phyloP scores from a whole-genome alignment of 1,284 basidiomycete species.

The Cryptococcus depauperatus region DNA sequence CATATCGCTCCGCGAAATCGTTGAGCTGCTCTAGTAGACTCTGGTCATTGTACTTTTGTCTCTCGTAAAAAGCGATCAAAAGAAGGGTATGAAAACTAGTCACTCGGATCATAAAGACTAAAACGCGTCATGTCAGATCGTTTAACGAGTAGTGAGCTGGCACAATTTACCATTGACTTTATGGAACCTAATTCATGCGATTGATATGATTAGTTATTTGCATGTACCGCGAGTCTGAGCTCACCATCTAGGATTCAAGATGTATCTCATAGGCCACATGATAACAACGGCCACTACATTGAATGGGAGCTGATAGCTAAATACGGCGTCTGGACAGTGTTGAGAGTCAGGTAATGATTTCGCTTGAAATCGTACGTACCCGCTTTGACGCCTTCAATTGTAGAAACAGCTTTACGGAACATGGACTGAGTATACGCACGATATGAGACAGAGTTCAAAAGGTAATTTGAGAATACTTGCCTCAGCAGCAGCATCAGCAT shows the following conservation, averaged over 20 bases:
- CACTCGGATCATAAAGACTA: constrained; percentile 50
- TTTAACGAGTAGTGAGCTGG: constrained; percentile 7
- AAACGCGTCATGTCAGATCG: too few relatives aligned
- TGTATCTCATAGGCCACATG: constrained; percentile 72
- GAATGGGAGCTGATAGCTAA: constrained; percentile 86
- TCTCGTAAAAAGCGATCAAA: constrained; percentile 70
- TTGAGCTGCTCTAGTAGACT: constrained; percentile 64
- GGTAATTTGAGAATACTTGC: constrained; percentile 43
- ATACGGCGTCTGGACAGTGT: constrained; percentile 63
- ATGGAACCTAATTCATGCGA: constrained; percentile 31
- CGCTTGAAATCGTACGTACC: constrained; percentile 19
- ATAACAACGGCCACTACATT: constrained; percentile 73
- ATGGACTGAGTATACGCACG: constrained; percentile 58
- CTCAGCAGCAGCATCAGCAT: constrained; percentile 83
- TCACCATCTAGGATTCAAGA: constrained; percentile 53
- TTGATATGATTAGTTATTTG: background rate
- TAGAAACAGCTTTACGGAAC: constrained; percentile 83
- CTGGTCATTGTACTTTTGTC: constrained; percentile 59
- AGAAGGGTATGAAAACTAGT: constrained; percentile 83
- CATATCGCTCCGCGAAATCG: constrained; percentile 57
- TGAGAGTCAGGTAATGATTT: background rate
- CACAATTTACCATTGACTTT: constrained; percentile 69
- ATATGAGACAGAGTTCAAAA: background rate
- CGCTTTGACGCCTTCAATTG: constrained; percentile 62
- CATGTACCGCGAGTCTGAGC: background rate